Base-by-base conservation (phyloP, 441 rosid genomes). In the Cnidoscolus chayamansa region DNA sequence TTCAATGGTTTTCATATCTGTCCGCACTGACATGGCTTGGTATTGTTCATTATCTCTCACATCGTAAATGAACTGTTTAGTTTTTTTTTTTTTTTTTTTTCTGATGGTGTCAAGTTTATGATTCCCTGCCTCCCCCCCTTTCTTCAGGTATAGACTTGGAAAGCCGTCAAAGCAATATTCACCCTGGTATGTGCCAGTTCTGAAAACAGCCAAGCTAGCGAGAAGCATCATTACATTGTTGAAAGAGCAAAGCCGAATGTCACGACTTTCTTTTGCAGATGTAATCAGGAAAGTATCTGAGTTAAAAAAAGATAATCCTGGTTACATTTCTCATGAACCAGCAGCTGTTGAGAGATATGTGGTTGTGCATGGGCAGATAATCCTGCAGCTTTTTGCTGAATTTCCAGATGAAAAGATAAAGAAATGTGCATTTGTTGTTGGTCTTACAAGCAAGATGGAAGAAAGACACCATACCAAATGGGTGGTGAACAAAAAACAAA, bases 331-430 rank as follows among this genome's bases (percentile, higher is more conserved):
- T 56, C 83, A 88, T 51, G 80, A 84, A 65, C 76, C 77, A 49
- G 75, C 78, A 16, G 78, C 66, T 61, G 92, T 87, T 9, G 93
- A 89, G 81, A 85, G 92, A 75, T 87, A 83, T 66, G 78, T 89
- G 67, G 90, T 89, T 4, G 96, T 89, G 68, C 97, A 94, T 74
- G 97, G 97, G n/a, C 91, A 88, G 76, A 87, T 94, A 16, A 75
- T 94, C 61, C 77, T 84, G 75, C 98, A 90, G 63, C 84, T 76
- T 43, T 88, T 90, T 84, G 88, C 89, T 20, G 89, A 80, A 45
- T 83, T 59, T 75, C 93, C 92, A 16, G 81, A 80, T 53, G 49
- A 72, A 0, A 80, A 63, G n/a, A 75, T 94, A 40, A 79, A 40
- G 76, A 94, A 74, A 76, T 87, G 88, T 81, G 74, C 95, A 16